Percentiles rank a stretch among this genome's conserved stretches.
These are phyloP conservation scores for Pinus taeda DNA, from an alignment of 75 land plant genomes.

Conservation along the genomic window DNA sequence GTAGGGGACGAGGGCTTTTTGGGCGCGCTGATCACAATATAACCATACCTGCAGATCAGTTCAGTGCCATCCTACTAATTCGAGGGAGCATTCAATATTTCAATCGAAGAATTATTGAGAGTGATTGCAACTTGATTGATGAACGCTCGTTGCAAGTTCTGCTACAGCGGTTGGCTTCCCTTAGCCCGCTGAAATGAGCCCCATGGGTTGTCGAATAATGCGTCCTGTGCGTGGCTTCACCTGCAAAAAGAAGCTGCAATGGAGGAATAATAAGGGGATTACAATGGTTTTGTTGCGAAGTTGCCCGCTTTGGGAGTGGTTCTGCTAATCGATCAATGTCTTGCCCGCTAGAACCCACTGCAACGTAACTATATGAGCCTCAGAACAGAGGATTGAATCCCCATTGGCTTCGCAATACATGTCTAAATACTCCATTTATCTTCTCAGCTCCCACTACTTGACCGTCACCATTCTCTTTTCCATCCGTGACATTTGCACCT, in stretches of 20 bases:
- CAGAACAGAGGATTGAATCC: constrained; percentile 69
- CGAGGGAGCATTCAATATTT: constrained; percentile 93
- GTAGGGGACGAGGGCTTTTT: too few relatives aligned
- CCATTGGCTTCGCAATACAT: constrained; percentile 57
- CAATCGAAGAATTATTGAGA: constrained; percentile 84
- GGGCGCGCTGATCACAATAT: too few relatives aligned
- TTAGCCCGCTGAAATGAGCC: constrained; percentile 80
- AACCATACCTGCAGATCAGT: too few relatives aligned
- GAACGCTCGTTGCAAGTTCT: constrained; percentile 90
- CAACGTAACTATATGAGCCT: constrained; percentile 85
- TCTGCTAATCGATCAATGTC: constrained; percentile 67
- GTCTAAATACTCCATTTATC: constrained; percentile 8
- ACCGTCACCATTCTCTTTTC: constrained; percentile 6
- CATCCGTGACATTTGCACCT: not conserved
- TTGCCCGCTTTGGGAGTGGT: constrained; percentile 48
- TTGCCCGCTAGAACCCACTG: constrained; percentile 75
- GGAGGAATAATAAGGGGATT: not conserved
- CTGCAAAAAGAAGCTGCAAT: constrained; percentile 82
- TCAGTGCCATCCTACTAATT: constrained; percentile 97
- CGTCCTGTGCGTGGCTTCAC: constrained; percentile 89
- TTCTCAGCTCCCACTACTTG: not conserved
- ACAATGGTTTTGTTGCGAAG: not conserved
- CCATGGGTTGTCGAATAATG: constrained; percentile 91
- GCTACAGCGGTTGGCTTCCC: constrained; percentile 83
- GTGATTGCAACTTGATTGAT: constrained; percentile 89